These are phyloP conservation scores for Cutaneotrichosporon sp. DNA, from an alignment of 1,284 basidiomycete genomes.

Conservation along the genomic window DNA sequence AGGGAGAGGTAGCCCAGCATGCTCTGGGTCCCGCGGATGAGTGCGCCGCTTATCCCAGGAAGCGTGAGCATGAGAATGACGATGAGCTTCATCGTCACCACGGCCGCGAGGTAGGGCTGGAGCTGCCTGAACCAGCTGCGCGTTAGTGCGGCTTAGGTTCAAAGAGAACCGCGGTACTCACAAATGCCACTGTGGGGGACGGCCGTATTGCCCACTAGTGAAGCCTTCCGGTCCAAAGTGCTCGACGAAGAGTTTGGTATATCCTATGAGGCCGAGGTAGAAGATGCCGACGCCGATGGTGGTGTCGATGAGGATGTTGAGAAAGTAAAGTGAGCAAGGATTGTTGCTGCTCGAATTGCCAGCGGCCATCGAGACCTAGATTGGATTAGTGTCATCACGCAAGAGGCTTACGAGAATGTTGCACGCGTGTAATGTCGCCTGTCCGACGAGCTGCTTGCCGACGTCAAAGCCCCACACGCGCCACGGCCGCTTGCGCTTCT, in stretches of 20 bases:
- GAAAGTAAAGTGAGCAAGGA: conserved; percentile 87
- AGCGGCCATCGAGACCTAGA: conserved; percentile 51
- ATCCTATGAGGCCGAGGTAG: conserved; percentile 70
- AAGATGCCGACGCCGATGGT: conserved; percentile 79
- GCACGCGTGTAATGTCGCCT: conserved; percentile 81
- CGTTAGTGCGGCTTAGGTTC: not conserved
- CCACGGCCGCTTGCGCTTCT: conserved; percentile 83
- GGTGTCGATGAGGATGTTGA: conserved; percentile 92
- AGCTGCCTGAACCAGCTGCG: conserved; percentile 76
- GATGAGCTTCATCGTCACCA: conserved; percentile 86
- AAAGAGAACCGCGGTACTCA: conserved; percentile 23
- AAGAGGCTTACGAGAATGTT: conserved; percentile 69
- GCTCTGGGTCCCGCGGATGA: conserved; percentile 76
- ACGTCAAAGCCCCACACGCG: conserved; percentile 86
- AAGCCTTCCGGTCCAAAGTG: conserved; percentile 70
- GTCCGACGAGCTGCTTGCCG: conserved; percentile 86
- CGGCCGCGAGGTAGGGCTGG: conserved; percentile 75
- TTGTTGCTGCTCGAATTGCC: conserved; percentile 70
- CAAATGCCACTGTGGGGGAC: conserved; percentile 60
- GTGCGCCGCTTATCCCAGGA: conserved; percentile 63
- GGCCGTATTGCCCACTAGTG: conserved; percentile 82
- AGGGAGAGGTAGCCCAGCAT: conserved; percentile 74
- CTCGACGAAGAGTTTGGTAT: conserved; percentile 68
- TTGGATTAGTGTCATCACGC: not conserved
- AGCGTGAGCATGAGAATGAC: conserved; percentile 68